Base-by-base conservation (phyloP, 73 alveolate species). In the Paramecium caudatum region DNA sequence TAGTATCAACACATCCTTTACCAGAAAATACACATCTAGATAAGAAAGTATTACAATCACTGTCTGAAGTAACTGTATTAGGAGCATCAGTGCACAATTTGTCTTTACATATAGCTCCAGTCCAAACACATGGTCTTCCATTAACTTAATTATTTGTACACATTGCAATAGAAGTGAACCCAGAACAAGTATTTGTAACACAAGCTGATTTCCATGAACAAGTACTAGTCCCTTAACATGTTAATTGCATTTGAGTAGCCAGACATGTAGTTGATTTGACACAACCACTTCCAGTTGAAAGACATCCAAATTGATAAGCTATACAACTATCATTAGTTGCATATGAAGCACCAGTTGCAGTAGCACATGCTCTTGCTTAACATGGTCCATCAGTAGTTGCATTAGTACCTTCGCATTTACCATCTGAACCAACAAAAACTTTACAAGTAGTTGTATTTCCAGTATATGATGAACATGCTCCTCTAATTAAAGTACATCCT, bases 81-180 rank as follows among this genome's bases (percentile, higher is more conserved):
- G 49, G 68, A 41, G 88, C 88, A 13, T 36, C 65, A 41, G 27
- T 74, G 32, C 88, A 74, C 3, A 36, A 2, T 45, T 27, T 45
- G 10, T 74, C 88, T 16, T 34, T 43, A 43, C 88, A 74, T 3
- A 37, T 19, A 41, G 69, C 43, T 0, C 88, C 88, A 74, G 36
- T 74, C 88, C 88, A 74, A 37, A 23, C 8, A 45, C 88, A 74
- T 10, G 84, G 61, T 68, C 84, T 68, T 68, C 50, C 84, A 10
- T 68, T 55, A 19, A 30, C 49, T 10, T 25, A 15, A 65, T 65
- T 65, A 27, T 33, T 36, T 15, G 39, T 36, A 65, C 83, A 65
- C 49, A 33, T 33, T 17, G 48, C 39, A 3, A 65, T 15, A 25
- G 47, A 33, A 65, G 30, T 65, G 6, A 9, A 65, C 17, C 34